Evolutionary conservation across 1,284 basidiomycete species (phyloP).

Genomic region (Trichosporon asahii): DNA sequence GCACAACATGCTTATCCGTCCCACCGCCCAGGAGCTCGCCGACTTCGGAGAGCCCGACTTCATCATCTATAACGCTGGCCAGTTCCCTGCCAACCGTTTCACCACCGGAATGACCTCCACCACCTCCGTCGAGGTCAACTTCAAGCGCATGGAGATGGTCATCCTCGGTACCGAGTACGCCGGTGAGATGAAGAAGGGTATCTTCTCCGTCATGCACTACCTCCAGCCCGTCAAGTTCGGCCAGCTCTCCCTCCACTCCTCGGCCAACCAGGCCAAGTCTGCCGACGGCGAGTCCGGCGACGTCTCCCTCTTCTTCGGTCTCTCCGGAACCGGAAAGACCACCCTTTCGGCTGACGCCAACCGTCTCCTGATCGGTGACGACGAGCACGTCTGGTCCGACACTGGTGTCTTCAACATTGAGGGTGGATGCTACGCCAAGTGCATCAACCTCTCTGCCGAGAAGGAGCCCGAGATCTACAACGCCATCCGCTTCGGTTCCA

Average conservation of each 20-base stretch:
- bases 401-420: constrained; percentile 99
- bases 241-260: constrained; percentile 98
- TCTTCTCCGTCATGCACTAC: constrained; percentile 99
- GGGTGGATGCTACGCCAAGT: constrained; percentile 99
- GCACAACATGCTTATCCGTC: constrained; percentile 99
- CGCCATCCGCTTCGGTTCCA: constrained; percentile 91
- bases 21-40: constrained; percentile 88
- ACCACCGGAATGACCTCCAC: constrained; percentile 99
- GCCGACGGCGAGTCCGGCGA: constrained; percentile 79
- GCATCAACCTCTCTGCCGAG: constrained; percentile 90
- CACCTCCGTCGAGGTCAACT: constrained; percentile 99
- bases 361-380: constrained; percentile 89
- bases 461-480: constrained; percentile 97
- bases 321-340: constrained; percentile 98
- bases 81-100: constrained; percentile 99
- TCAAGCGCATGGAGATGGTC: constrained; percentile 99
- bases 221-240: constrained; percentile 98
- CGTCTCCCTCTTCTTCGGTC: constrained; percentile 98
- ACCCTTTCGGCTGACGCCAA: constrained; percentile 90
- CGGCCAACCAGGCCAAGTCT: constrained; percentile 66
- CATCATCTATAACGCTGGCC: constrained; percentile 99
- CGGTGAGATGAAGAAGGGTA: constrained; percentile 99
- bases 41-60: constrained; percentile 98
- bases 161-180: constrained; percentile 99
- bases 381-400: constrained; percentile 98